Base-by-base conservation (phyloP, 2,329 filamentous ascomycete genomes). In the Massarina eburnea region DNA sequence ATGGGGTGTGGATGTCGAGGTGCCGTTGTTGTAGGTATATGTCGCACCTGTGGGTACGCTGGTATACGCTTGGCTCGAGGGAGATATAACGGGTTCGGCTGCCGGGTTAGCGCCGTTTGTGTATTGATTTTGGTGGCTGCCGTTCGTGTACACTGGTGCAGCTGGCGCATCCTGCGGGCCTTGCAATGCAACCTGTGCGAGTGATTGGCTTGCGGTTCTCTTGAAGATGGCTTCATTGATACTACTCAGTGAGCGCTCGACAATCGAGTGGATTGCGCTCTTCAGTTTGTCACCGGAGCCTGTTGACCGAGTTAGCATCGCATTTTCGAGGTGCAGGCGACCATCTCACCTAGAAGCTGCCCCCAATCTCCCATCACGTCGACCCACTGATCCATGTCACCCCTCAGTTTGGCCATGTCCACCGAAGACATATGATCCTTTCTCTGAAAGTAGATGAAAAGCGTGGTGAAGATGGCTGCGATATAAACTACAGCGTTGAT, bases 401-500 rank as follows among this genome's bases (percentile, higher is more conserved):
- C 70, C 50, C 79, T 79, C 39, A 92, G 71, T n/a, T 69, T 70
- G 14, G 76, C 73, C 42, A 91, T 71, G 46, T 88, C 82, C 1
- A 75, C 74, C 0, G 75, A 70, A 0, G 80, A 82, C 9, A 82
- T 80, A 8, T 80, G 75, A 39, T 81, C 80, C 22, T 85, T 77
- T 38, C 84, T 80, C 61, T 89, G 81, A 74, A 83, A 88, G 44
- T 84, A 79, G 1, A 82, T 81, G 37, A 87, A 88, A 0, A 92
- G 72, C 12, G 81, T 84, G 0, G 86, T 87, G 57, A 90, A 88
- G 45, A 89, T 84, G 20, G 86, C 86, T 34, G 85, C 82, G 10
- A 88, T 77, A 59, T 88, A 89, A 5, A 88, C 79, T 0, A 87
- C 84, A 39, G 83, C 78, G 38, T 86, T 85, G 57, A 88, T 87